These are phyloP conservation scores for Hypomyces rosellus DNA, from an alignment of 2,329 filamentous ascomycete species.

Conservation along the genomic window DNA sequence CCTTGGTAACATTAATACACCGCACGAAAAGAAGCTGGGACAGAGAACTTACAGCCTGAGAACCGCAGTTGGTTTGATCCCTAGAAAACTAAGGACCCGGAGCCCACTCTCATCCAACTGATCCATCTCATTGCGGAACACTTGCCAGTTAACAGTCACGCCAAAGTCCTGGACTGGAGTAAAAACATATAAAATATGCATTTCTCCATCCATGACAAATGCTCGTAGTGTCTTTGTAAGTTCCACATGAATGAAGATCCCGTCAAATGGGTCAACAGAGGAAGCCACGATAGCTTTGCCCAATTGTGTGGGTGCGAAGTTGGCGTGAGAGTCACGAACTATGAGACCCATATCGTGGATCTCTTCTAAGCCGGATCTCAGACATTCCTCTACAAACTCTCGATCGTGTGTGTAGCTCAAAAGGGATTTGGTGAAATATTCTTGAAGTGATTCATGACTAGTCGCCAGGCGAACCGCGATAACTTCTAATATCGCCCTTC, in stretches of 20 bases:
- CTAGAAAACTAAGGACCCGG: constrained; percentile 61
- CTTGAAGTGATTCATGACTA: constrained; percentile 55
- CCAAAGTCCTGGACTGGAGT: constrained; percentile 60
- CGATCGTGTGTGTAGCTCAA: constrained; percentile 51
- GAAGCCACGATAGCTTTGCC: constrained; percentile 68
- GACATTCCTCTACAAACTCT: constrained; percentile 43
- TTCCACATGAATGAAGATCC: constrained; percentile 65
- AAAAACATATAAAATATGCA: constrained; percentile 74
- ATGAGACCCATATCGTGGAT: constrained; percentile 52
- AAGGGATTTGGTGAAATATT: constrained; percentile 63
- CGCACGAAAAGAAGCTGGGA: not conserved
- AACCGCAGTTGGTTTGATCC: constrained; percentile 60
- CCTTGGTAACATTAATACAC: constrained; percentile 32
- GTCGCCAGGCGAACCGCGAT: constrained; percentile 63
- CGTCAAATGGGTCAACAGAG: constrained; percentile 67
- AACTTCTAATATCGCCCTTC: constrained; percentile 63
- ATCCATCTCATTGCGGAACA: constrained; percentile 67
- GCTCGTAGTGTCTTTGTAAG: constrained; percentile 59
- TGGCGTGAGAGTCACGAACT: constrained; percentile 39
- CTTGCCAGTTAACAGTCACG: constrained; percentile 61
- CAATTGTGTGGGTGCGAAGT: constrained; percentile 56
- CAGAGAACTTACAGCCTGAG: constrained; percentile 52
- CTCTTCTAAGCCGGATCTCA: constrained; percentile 54
- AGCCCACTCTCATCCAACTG: constrained; percentile 63
- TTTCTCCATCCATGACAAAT: constrained; percentile 75